Conservation (phyloP, 208 protist genomes). For the Acanthamoeba healyi region DNA sequence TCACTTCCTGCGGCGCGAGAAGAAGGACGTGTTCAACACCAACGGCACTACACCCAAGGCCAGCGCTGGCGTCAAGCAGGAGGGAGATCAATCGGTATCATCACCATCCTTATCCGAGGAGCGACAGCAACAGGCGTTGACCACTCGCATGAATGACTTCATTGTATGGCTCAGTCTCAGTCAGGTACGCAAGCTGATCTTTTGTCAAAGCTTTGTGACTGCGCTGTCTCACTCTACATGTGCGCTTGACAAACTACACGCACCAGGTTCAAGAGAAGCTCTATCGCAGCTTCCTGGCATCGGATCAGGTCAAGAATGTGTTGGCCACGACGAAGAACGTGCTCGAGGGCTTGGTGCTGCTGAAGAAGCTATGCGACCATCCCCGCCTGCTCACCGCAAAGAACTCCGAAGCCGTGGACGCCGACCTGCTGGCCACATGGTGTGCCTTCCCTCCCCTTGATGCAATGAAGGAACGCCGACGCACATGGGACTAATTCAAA, state of each 20-base stretch:
- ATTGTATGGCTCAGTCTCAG: constrained; percentile 73
- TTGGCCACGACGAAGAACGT: constrained; percentile 42
- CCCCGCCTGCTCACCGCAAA: constrained; percentile 32
- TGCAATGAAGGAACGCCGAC: neutral
- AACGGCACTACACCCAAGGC: neutral
- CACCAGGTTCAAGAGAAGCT: constrained; percentile 48
- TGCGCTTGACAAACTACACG: too few species aligned
- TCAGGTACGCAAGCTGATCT: neutral
- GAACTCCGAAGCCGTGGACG: constrained; percentile 30
- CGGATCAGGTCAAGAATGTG: constrained; percentile 69
- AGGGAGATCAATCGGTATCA: too few species aligned
- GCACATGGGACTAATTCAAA: too few species aligned
- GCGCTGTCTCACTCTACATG: neutral
- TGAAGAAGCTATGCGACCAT: constrained; percentile 75
- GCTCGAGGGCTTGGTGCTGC: constrained; percentile 59
- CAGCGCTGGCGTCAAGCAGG: neutral
- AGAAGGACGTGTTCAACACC: constrained; percentile 72
- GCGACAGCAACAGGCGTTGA: constrained; percentile 41
- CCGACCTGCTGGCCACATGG: constrained; percentile 53
- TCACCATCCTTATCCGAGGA: neutral
- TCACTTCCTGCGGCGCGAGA: constrained; percentile 74
- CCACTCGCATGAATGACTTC: constrained; percentile 75
- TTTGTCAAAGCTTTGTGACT: too few species aligned
- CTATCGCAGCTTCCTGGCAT: constrained; percentile 68
- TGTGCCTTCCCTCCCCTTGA: neutral